Conservation (phyloP, 768 basidiomycete species). For the Boletus sp. region DNA sequence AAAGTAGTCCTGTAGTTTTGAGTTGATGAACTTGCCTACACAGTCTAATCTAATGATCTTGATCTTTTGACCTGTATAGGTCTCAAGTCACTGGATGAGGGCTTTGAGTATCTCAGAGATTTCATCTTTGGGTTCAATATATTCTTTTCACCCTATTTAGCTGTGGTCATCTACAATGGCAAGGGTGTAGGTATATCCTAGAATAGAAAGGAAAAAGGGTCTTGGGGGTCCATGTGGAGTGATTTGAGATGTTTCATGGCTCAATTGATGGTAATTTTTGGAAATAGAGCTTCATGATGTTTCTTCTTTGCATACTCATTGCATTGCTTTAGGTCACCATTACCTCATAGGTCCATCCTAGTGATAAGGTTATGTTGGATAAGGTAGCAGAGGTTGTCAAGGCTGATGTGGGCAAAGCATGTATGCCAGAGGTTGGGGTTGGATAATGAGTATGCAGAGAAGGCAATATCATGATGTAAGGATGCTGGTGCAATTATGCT, state of each 20-base stretch:
- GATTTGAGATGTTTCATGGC: neutral
- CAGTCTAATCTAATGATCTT: too few relatives aligned
- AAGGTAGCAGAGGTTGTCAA: constrained; percentile 1
- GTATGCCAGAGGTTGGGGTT: constrained; percentile 14
- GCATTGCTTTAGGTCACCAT: neutral
- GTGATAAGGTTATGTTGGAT: constrained; percentile 3
- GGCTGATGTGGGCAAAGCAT: constrained; percentile 4
- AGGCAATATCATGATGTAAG: neutral
- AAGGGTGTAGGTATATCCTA: constrained; percentile 4
- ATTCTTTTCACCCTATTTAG: constrained; percentile 13
- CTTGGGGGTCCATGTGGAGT: neutral
- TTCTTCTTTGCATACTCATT: constrained; percentile 9
- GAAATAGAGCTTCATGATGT: constrained; percentile 11
- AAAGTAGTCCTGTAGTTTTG: too few relatives aligned
- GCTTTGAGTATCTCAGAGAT: too few relatives aligned
- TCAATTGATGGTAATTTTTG: neutral
- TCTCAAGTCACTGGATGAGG: too few relatives aligned
- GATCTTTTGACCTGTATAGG: too few relatives aligned
- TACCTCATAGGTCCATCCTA: constrained; percentile 4
- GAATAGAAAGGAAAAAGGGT: constrained; percentile 3
- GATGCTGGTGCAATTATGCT: constrained; percentile 1
- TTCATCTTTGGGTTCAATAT: constrained; percentile 6
- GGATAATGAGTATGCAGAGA: neutral
- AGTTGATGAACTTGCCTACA: too few relatives aligned
- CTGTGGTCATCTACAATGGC: constrained; percentile 7